These are phyloP conservation scores for Cystofilobasidium macerans DNA, from an alignment of 768 basidiomycete species.

Conservation along the genomic window DNA sequence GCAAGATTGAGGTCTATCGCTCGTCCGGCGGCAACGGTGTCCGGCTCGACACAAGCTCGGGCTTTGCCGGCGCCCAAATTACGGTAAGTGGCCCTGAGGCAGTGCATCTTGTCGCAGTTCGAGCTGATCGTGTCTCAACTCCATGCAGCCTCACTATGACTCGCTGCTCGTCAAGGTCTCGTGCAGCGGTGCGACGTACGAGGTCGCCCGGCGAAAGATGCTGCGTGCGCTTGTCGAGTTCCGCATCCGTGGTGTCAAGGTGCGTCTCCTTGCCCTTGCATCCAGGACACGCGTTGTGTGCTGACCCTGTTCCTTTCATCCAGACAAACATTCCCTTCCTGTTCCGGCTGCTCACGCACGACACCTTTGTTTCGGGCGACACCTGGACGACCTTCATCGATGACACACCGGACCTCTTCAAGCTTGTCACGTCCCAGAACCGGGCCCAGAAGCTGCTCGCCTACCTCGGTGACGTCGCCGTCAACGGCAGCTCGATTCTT, in stretches of 20 bases:
- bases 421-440: constrained; percentile 92
- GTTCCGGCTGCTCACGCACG: constrained; percentile 92
- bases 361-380: constrained; percentile 87
- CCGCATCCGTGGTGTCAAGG: constrained; percentile 98
- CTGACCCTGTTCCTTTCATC: not conserved
- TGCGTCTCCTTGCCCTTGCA: constrained; percentile 25
- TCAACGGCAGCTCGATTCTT: constrained; percentile 96
- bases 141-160: constrained; percentile 82
- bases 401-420: constrained; percentile 98
- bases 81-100: constrained; percentile 49
- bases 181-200: constrained; percentile 93
- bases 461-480: constrained; percentile 92
- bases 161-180: constrained; percentile 92
- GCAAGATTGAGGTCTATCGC: constrained; percentile 98
- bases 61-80: constrained; percentile 97
- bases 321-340: constrained; percentile 99
- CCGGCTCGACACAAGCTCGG: constrained; percentile 88
- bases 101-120: not conserved
- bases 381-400: constrained; percentile 99
- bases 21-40: constrained; percentile 98
- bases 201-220: constrained; percentile 98
- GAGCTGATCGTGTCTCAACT: not conserved
- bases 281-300: too few relatives aligned
- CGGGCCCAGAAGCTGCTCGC: constrained; percentile 94
- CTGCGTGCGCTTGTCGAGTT: constrained; percentile 98